These are phyloP conservation scores for Ustilago esculenta DNA, from an alignment of 1,284 basidiomycete genomes.

Conservation along the genomic window DNA sequence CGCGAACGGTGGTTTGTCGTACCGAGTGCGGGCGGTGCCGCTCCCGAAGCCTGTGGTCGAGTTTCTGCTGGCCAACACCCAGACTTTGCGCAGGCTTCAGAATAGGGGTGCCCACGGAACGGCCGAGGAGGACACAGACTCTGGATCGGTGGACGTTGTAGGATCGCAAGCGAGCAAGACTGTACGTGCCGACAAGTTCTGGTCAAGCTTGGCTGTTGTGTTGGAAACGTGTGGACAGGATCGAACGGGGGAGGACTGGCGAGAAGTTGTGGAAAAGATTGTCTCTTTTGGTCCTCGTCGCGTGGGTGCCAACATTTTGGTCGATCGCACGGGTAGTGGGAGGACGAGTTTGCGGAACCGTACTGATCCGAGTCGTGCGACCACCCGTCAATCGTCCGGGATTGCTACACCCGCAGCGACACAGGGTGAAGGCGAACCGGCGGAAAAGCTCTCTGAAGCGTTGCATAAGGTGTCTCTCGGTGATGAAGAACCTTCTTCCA, in stretches of 20 bases:
- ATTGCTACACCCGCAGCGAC: slow-evolving; percentile 23
- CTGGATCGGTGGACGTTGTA: slow-evolving; percentile 25
- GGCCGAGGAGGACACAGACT: slow-evolving; percentile 21
- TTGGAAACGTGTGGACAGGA: slow-evolving; percentile 69
- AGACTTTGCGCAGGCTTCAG: slow-evolving; percentile 68
- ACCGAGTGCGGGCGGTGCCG: slow-evolving; percentile 83
- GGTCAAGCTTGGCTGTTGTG: slow-evolving; percentile 76
- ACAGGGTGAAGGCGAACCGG: background rate
- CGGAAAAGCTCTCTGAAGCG: slow-evolving; percentile 27
- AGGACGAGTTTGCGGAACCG: slow-evolving; percentile 21
- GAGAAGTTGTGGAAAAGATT: slow-evolving; percentile 76
- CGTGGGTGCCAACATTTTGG: slow-evolving; percentile 84
- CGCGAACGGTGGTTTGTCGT: slow-evolving; percentile 79
- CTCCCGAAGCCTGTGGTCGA: slow-evolving; percentile 76
- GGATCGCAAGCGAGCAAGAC: slow-evolving; percentile 44
- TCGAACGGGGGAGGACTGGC: slow-evolving; percentile 83
- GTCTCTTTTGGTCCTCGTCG: slow-evolving; percentile 93
- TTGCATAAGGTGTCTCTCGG: slow-evolving; percentile 20
- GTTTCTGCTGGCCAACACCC: slow-evolving; percentile 80
- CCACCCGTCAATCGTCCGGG: slow-evolving; percentile 24
- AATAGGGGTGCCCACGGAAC: slow-evolving; percentile 52
- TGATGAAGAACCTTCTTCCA: slow-evolving; percentile 1
- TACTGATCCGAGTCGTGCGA: slow-evolving; percentile 26
- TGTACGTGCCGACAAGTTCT: slow-evolving; percentile 75
- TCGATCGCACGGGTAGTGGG: slow-evolving; percentile 72